Evolutionary conservation across 192 early-diverging fungal species (phyloP).

Genomic region (Coemansia sp.): DNA sequence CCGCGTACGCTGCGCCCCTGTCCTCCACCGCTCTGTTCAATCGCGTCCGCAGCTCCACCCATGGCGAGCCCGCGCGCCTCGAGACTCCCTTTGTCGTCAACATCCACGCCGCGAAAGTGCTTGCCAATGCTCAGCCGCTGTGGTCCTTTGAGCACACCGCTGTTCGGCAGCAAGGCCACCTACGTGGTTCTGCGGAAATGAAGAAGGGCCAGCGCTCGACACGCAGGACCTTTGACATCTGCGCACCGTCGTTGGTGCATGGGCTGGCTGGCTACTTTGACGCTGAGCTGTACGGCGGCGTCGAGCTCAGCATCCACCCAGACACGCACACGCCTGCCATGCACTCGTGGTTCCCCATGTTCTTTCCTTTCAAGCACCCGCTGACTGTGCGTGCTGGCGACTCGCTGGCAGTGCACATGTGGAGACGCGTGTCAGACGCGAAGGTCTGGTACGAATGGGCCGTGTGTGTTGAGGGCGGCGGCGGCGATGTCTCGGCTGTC

Average conservation of each 20-base stretch:
- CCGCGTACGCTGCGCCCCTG: slow-evolving; percentile 82
- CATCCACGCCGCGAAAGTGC: slow-evolving; percentile 71
- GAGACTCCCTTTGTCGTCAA: slow-evolving; percentile 99
- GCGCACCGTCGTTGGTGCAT: slow-evolving; percentile 70
- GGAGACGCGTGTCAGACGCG: slow-evolving; percentile 72
- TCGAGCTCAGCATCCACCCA: slow-evolving; percentile 80
- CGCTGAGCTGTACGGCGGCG: slow-evolving; percentile 80
- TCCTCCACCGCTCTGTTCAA: slow-evolving; percentile 81
- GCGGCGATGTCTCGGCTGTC: slow-evolving; percentile 20
- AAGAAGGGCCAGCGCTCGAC: slow-evolving; percentile 73
- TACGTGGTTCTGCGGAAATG: slow-evolving; percentile 44
- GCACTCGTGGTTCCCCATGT: slow-evolving; percentile 99
- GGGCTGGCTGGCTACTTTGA: slow-evolving; percentile 98
- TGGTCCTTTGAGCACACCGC: slow-evolving; percentile 77
- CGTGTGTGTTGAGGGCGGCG: slow-evolving; percentile 29
- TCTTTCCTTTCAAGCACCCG: slow-evolving; percentile 74
- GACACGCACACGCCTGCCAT: slow-evolving; percentile 85
- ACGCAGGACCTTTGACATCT: slow-evolving; percentile 57
- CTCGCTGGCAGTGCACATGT: slow-evolving; percentile 72
- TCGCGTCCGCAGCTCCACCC: slow-evolving; percentile 60
- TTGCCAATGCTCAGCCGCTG: slow-evolving; percentile 69
- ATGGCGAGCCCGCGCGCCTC: slow-evolving; percentile 65
- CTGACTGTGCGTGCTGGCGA: slow-evolving; percentile 64
- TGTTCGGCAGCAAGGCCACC: background rate
- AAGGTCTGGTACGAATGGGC: slow-evolving; percentile 99